Conservation (phyloP, 2,329 filamentous ascomycete species). For the Aspergillus sp. region DNA sequence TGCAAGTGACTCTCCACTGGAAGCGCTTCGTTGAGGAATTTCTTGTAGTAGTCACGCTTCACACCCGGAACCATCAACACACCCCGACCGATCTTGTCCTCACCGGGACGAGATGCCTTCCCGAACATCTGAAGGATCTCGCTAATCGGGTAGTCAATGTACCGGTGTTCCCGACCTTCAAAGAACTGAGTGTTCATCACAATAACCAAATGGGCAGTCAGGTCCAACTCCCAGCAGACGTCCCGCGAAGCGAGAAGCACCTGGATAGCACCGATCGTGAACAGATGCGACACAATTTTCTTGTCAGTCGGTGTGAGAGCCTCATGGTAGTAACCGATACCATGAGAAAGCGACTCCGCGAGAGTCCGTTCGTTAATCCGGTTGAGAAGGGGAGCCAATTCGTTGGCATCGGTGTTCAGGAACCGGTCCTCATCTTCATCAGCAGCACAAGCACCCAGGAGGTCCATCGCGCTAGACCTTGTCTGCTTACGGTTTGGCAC, state of each 20-base stretch:
- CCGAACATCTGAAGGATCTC: slow-evolving; percentile 98
- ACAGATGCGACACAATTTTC: slow-evolving; percentile 88
- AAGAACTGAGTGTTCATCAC: slow-evolving; percentile 98
- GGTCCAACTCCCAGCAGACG: slow-evolving; percentile 91
- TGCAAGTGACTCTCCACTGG: slow-evolving; percentile 93
- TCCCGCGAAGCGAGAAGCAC: slow-evolving; percentile 76
- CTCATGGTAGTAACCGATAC: slow-evolving; percentile 96
- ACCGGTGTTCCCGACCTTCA: slow-evolving; percentile 91
- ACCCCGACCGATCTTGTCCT: slow-evolving; percentile 75
- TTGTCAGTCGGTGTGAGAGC: slow-evolving; percentile 83
- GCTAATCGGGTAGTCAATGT: slow-evolving; percentile 90
- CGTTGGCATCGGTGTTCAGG: slow-evolving; percentile 73
- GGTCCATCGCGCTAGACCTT: slow-evolving; percentile 74
- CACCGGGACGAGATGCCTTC: slow-evolving; percentile 71
- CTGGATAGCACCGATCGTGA: slow-evolving; percentile 81
- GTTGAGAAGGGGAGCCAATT: slow-evolving; percentile 73
- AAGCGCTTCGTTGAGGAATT: slow-evolving; percentile 92
- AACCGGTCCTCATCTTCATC: slow-evolving; percentile 93
- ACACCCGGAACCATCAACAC: slow-evolving; percentile 95
- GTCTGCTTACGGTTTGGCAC: slow-evolving; percentile 92
- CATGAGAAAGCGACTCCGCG: slow-evolving; percentile 83
- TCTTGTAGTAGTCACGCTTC: slow-evolving; percentile 97
- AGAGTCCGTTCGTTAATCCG: slow-evolving; percentile 80
- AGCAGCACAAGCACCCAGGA: slow-evolving; percentile 77
- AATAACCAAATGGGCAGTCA: slow-evolving; percentile 80